phyloP scores from a whole-genome alignment of 257 asterid genomes.

The Solanum habrochaites region DNA sequence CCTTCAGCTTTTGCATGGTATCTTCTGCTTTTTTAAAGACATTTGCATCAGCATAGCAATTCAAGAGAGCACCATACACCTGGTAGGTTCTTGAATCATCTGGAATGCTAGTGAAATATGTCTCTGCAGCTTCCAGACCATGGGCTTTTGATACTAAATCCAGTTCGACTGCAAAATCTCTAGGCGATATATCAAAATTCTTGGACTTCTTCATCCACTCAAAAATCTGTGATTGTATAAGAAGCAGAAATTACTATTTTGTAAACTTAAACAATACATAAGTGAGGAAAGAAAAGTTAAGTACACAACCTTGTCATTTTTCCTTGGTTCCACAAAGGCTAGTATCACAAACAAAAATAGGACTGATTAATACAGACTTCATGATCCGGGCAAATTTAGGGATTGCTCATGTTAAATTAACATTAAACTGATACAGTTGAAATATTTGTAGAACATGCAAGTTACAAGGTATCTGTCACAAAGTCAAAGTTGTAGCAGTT shows the following conservation, averaged over 20 bases:
- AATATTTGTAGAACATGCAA: not conserved
- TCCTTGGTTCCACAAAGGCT: not conserved
- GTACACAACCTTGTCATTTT: not conserved
- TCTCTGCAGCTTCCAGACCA: slow-evolving; percentile 20
- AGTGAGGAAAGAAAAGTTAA: not conserved
- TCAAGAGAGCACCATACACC: slow-evolving; percentile 18
- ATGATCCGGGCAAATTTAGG: not conserved
- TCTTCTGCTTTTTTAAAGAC: slow-evolving; percentile 17
- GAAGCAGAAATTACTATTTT: not conserved
- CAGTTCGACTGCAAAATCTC: slow-evolving; percentile 19
- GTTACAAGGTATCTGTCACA: not conserved
- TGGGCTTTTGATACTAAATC: slow-evolving; percentile 17
- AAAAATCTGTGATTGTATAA: not conserved
- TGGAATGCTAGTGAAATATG: slow-evolving; percentile 12
- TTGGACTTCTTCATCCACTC: slow-evolving; percentile 11
- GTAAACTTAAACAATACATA: not conserved
- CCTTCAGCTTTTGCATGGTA: slow-evolving; percentile 16
- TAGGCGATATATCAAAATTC: not conserved
- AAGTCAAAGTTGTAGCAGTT: not conserved
- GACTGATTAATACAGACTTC: not conserved
- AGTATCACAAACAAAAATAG: not conserved
- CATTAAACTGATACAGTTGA: not conserved
- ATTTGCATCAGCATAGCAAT: slow-evolving; percentile 13
- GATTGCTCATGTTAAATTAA: not conserved
- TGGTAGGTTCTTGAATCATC: not conserved